Evolutionary conservation across 345 rosid species (phyloP).

Genomic region (Capsella bursapastoris): DNA sequence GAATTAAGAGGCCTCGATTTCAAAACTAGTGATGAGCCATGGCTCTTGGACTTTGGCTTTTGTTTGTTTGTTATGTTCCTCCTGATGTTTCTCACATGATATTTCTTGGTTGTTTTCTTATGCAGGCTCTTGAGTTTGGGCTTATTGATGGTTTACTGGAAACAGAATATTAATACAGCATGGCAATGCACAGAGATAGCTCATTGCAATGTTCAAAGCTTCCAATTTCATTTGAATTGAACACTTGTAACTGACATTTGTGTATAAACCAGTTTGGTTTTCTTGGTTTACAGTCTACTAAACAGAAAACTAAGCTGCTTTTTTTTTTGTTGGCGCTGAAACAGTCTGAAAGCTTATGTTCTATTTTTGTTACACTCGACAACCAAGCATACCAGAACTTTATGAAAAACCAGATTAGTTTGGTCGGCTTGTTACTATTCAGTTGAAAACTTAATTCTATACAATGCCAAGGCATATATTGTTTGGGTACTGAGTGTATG

Average conservation of each 20-base stretch:
- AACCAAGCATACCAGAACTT: neutral
- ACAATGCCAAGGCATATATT: constrained; percentile 15
- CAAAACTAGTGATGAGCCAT: neutral
- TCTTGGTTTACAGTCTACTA: neutral
- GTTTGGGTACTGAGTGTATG: neutral
- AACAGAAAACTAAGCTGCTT: neutral
- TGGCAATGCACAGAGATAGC: constrained; percentile 4
- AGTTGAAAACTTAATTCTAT: constrained; percentile 30
- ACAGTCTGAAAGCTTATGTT: constrained; percentile 2
- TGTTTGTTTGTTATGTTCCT: neutral
- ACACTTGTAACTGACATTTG: constrained; percentile 29
- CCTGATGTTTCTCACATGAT: neutral
- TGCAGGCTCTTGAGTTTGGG: constrained; percentile 90
- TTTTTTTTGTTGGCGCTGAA: neutral
- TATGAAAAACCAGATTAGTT: too few relatives aligned
- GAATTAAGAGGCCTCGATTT: neutral
- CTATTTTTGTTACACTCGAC: neutral
- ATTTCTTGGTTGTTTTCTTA: neutral
- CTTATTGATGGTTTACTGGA: constrained; percentile 81
- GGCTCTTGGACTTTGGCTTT: neutral
- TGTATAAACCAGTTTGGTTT: constrained; percentile 36
- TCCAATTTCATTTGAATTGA: constrained; percentile 31
- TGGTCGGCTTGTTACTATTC: constrained; percentile 10
- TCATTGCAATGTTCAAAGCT: constrained; percentile 27
- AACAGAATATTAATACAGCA: constrained; percentile 63